Base-by-base conservation (phyloP, 2,329 filamentous ascomycete species). In the Ilyonectria robusta region DNA sequence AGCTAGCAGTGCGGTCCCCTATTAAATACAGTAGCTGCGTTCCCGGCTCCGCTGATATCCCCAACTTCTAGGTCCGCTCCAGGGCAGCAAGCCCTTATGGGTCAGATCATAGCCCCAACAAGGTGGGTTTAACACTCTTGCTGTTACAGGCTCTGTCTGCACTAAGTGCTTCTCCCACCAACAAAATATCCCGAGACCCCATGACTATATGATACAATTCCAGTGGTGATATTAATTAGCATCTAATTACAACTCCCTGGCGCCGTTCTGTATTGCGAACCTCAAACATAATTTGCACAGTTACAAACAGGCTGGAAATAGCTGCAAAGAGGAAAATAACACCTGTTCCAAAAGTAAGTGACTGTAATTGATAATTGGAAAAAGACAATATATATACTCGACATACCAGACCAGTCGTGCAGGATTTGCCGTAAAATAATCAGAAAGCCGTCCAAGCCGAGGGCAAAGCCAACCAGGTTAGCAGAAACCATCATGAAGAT, bases 251-350 rank as follows among this genome's bases (percentile, higher is more conserved):
- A 65, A 98, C 92, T 1, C 96, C 96, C 73, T 89, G 89, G 74
- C 95, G 88, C 81, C 91, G 89, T 84, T 99, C 96, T 47, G 87
- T 86, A 83, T 98, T 94, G 59, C 96, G 87, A 72, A 97, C 88
- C 84, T 99, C 96, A 84, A 98, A 98, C 96, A 99, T 99, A 76
- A 98, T 84, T 83, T 98, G 95, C 47, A 93, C 88, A 29, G 92
- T 95, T 0, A 95, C 90, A 78, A 97, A 99, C 8, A 98, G 81
- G 48, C 89, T 90, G n/a, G 80, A 82, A 76, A 90, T 95, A 3
- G 94, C 93, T 2, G 85, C 85, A 11, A 91, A 77, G 50, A 98
- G 81, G 79, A 97, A 99, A 2, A 89, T 78, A 10, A 93, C 77
- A 0, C 96, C 95, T 86, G 54, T 1, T 13, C 6, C 26, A 40